A percentile compares a stretch with the other conserved stretches of the same genome.
These are phyloP conservation scores for Blastobotrys niveus DNA, from an alignment of 1,139 yeast species.

Conservation along the genomic window DNA sequence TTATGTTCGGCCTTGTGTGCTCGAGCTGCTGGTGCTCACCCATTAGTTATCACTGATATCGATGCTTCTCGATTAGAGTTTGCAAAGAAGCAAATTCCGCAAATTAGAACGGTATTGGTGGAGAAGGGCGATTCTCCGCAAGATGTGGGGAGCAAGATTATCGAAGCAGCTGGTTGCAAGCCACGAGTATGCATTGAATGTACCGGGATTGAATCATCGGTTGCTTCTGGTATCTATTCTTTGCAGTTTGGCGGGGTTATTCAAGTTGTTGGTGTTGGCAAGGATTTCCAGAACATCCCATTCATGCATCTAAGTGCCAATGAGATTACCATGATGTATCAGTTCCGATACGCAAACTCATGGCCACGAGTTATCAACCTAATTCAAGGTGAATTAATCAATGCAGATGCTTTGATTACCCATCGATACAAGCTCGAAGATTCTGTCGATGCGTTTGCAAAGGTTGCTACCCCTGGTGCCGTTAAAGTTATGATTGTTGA, in stretches of 20 bases:
- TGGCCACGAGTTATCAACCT: conserved; percentile 69
- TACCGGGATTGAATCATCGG: conserved; percentile 64
- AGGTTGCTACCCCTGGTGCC: conserved; percentile 50
- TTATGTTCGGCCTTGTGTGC: conserved; percentile 73
- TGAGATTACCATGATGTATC: conserved; percentile 67
- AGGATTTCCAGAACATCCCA: conserved; percentile 60
- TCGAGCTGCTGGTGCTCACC: conserved; percentile 73
- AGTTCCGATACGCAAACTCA: conserved; percentile 74
- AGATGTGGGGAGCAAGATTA: conserved; percentile 38
- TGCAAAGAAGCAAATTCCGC: conserved; percentile 33
- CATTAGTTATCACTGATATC: conserved; percentile 56
- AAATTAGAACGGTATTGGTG: conserved; percentile 25
- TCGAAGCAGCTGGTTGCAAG: conserved; percentile 40
- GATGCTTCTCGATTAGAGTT: conserved; percentile 24
- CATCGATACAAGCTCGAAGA: conserved; percentile 70
- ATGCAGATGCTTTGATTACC: conserved; percentile 63
- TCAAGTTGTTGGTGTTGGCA: conserved; percentile 76
- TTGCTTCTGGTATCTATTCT: conserved; percentile 54
- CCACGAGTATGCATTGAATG: conserved; percentile 66
- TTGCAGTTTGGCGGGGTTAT: conserved; percentile 58
- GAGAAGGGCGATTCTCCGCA: conserved; percentile 29
- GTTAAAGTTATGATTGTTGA: conserved; percentile 62
- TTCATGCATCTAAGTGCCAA: conserved; percentile 64
- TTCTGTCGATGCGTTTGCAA: conserved; percentile 75
- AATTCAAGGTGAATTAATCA: conserved; percentile 54